Percentiles rank a stretch among this genome's conserved stretches.
These are phyloP conservation scores for Monilinia polystroma DNA, from an alignment of 2,329 filamentous ascomycete genomes.

Conservation along the genomic window DNA sequence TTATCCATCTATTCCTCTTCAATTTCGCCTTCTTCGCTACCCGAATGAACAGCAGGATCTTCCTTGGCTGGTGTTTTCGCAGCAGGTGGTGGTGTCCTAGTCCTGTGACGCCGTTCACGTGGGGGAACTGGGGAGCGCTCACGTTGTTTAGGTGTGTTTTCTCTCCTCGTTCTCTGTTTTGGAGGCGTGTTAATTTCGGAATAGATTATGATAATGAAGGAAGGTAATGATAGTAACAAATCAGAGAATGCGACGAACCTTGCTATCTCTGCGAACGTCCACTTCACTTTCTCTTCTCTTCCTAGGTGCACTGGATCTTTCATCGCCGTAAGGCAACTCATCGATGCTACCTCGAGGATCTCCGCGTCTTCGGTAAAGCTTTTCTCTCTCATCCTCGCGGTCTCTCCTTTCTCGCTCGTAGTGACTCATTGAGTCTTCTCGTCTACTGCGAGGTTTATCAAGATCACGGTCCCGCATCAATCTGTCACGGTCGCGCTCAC, in stretches of 20 bases:
- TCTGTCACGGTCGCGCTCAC: constrained; percentile 40
- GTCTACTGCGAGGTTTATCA: constrained; percentile 49
- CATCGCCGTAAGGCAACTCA: constrained; percentile 87
- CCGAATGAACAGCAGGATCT: constrained; percentile 56
- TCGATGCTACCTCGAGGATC: constrained; percentile 78
- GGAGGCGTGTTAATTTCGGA: constrained; percentile 23
- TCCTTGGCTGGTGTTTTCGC: constrained; percentile 42
- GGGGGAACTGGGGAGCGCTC: constrained; percentile 57
- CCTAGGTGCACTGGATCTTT: constrained; percentile 62
- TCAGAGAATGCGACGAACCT: constrained; percentile 45
- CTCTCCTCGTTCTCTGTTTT: constrained; percentile 56
- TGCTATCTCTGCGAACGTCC: constrained; percentile 60
- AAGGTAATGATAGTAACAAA: neutral
- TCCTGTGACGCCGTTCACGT: constrained; percentile 55
- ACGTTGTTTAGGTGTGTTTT: constrained; percentile 50
- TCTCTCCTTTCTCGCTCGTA: constrained; percentile 87
- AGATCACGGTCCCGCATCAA: constrained; percentile 40
- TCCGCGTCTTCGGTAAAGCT: constrained; percentile 75
- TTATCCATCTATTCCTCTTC: constrained; percentile 63
- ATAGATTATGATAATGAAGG: neutral
- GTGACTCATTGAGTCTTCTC: constrained; percentile 61
- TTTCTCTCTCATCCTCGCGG: constrained; percentile 86
- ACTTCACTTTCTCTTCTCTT: constrained; percentile 78
- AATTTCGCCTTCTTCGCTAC: constrained; percentile 97
- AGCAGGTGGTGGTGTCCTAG: constrained; percentile 52